Percentiles rank a stretch among this genome's conserved stretches.
phyloP scores from a whole-genome alignment of 495 filamentous ascomycete genomes.

The Tuber calosporum region DNA sequence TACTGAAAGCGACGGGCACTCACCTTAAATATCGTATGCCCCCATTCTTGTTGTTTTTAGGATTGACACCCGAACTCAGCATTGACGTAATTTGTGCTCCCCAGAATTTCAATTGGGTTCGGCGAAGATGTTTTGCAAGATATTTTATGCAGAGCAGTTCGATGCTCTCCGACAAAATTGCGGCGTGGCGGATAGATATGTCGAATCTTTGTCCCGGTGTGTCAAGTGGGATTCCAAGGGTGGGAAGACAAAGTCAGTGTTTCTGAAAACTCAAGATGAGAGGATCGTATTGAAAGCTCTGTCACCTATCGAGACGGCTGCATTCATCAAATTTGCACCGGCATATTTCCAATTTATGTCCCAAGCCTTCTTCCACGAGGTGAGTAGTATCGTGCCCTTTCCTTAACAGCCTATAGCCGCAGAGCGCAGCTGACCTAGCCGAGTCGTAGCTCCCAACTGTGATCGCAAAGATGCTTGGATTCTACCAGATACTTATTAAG shows the following conservation, averaged over 20 bases:
- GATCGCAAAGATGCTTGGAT: conserved; percentile 98
- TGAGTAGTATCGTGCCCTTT: conserved; percentile 10
- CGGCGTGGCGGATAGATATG: conserved; percentile 83
- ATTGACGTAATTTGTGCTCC: background rate
- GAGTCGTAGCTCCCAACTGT: conserved; percentile 64
- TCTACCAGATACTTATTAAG: conserved; percentile 95
- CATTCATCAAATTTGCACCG: conserved; percentile 89
- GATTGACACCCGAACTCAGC: background rate
- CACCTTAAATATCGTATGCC: conserved; percentile 71
- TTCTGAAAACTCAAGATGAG: conserved; percentile 92
- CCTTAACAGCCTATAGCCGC: background rate
- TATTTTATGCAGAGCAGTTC: conserved; percentile 97
- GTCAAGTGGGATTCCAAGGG: conserved; percentile 98
- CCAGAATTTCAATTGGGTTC: conserved; percentile 73
- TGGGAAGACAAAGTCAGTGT: conserved; percentile 96
- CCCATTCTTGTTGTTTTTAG: background rate
- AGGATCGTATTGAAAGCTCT: conserved; percentile 83
- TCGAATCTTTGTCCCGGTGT: conserved; percentile 90
- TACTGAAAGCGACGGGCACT: conserved; percentile 74
- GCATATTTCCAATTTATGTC: conserved; percentile 97
- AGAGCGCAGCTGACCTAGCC: background rate
- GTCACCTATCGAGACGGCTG: conserved; percentile 79
- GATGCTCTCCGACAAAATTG: conserved; percentile 89
- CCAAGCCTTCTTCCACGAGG: conserved; percentile 86
- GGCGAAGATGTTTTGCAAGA: conserved; percentile 92